Base-by-base conservation (phyloP, 139 green algal genomes). In the Chlamydomonas asymmetrica region DNA sequence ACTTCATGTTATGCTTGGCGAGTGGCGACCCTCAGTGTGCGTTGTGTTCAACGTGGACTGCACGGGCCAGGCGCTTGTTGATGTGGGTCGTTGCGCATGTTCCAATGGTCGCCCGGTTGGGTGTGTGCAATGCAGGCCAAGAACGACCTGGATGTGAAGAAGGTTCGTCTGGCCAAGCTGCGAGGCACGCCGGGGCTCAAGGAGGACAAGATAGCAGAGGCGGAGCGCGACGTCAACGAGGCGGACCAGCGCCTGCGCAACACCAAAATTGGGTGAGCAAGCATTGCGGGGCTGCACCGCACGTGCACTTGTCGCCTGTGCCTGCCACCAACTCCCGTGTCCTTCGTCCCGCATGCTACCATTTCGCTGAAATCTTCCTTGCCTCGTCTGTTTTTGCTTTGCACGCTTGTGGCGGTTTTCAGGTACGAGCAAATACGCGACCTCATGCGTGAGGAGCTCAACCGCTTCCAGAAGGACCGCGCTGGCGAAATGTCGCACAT, bases 401-500 rank as follows among this genome's bases (percentile, higher is more conserved):
- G 23, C 41, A 71, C 61, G 5, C 82, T 88, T 16, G 87, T 85
- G 63, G 67, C 75, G 9, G 43, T 71, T 3, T 95, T 92, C 78
- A 83, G 92, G 45, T 65, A 69, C 39, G 91, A 97, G 22, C 83
- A 89, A 3, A 73, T 81, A 25, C 78, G 84, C 60, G 71, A 77
- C 32, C 49, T 39, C 2, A 97, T 98, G 94, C 89, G 79, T 10
- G 73, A 85, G 49, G 95, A 98, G 82, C 82, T 98, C 45, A 90
- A 87, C 37, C 88, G 92, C 3, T 97, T 94, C 71, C 88, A 95
- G 80, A 86, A 90, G 69, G 89, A 97, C 84, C 85, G 91, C 6
- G 83, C 88, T 2, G 65, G 70, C 1, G 94, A 98, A 61, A 88
- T 97, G 82, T 78, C 73, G 31, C 52, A 63, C 18, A 79, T 97